Evolutionary conservation across 2,329 filamentous ascomycete genomes (phyloP).

Genomic region (Lasiodiplodia sp.): DNA sequence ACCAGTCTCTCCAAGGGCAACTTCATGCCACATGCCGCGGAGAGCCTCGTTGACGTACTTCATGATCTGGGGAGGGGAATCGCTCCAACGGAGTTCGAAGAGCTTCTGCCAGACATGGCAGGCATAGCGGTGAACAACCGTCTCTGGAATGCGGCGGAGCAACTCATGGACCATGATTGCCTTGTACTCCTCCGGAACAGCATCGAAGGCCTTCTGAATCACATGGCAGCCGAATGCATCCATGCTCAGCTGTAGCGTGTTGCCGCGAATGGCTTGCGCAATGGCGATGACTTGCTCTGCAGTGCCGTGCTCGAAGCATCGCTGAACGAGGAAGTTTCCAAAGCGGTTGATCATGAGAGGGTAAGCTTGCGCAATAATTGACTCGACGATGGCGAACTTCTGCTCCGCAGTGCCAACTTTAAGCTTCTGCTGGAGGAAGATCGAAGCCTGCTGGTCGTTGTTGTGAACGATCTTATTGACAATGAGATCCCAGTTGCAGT

Average conservation of each 20-base stretch:
- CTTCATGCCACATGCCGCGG: constrained; percentile 97
- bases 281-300: constrained; percentile 94
- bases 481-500: constrained; percentile 99
- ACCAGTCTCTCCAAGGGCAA: constrained; percentile 94
- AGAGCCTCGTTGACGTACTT: constrained; percentile 96
- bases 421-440: constrained; percentile 98
- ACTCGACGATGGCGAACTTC: constrained; percentile 96
- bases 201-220: constrained; percentile 98
- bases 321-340: constrained; percentile 97
- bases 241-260: constrained; percentile 94
- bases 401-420: constrained; percentile 95
- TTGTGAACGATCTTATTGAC: constrained; percentile 99
- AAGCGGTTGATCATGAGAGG: constrained; percentile 98
- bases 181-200: constrained; percentile 96
- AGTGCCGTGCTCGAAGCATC: constrained; percentile 98
- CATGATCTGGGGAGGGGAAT: constrained; percentile 97
- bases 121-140: constrained; percentile 96
- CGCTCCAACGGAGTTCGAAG: constrained; percentile 95
- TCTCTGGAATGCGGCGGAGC: constrained; percentile 93
- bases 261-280: constrained; percentile 90
- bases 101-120: constrained; percentile 99
- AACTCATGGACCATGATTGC: constrained; percentile 98
- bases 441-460: constrained; percentile 98
- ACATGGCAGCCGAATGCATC: constrained; percentile 98
- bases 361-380: constrained; percentile 94